These are phyloP conservation scores for Leishmania mexicana DNA, from an alignment of 208 protist species.

Conservation along the genomic window DNA sequence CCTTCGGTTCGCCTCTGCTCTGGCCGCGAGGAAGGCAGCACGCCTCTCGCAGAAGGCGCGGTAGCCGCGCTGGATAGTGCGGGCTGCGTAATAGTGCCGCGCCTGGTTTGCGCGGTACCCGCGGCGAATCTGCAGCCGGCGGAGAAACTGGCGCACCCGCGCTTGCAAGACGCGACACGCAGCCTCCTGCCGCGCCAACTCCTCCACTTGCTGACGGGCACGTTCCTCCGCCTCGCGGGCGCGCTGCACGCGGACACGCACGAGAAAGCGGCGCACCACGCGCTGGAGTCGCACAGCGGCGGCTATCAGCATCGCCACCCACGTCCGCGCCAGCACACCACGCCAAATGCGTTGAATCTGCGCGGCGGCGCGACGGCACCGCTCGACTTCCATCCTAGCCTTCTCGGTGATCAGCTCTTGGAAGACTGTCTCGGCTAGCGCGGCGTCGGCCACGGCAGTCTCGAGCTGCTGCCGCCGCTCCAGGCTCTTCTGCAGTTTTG, in stretches of 20 bases:
- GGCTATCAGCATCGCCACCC: slow-evolving; percentile 49
- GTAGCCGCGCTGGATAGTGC: slow-evolving; percentile 82
- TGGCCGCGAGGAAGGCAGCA: slow-evolving; percentile 37
- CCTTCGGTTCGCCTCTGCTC: slow-evolving; percentile 62
- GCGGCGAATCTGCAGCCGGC: slow-evolving; percentile 60
- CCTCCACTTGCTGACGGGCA: slow-evolving; percentile 34
- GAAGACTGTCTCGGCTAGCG: slow-evolving; percentile 65
- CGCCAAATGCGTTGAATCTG: slow-evolving; percentile 82
- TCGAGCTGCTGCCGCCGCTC: slow-evolving; percentile 49
- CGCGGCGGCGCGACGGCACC: slow-evolving; percentile 56
- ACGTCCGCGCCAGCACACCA: slow-evolving; percentile 66
- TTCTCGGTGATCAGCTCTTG: slow-evolving; percentile 75
- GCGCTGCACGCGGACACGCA: slow-evolving; percentile 42
- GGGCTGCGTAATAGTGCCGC: slow-evolving; percentile 63
- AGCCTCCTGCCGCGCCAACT: slow-evolving; percentile 43
- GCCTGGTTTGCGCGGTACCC: slow-evolving; percentile 52
- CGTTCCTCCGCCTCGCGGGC: slow-evolving; percentile 41
- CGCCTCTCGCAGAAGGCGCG: slow-evolving; percentile 56
- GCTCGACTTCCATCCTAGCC: slow-evolving; percentile 59
- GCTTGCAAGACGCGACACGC: slow-evolving; percentile 67
- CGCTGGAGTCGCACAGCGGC: slow-evolving; percentile 61
- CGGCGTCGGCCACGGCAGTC: slow-evolving; percentile 50
- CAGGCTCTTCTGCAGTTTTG: slow-evolving; percentile 28
- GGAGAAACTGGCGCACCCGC: slow-evolving; percentile 70
- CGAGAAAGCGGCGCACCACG: slow-evolving; percentile 59